Conservation (phyloP, 2,329 filamentous ascomycete species). For the Pseudocercospora musae region DNA sequence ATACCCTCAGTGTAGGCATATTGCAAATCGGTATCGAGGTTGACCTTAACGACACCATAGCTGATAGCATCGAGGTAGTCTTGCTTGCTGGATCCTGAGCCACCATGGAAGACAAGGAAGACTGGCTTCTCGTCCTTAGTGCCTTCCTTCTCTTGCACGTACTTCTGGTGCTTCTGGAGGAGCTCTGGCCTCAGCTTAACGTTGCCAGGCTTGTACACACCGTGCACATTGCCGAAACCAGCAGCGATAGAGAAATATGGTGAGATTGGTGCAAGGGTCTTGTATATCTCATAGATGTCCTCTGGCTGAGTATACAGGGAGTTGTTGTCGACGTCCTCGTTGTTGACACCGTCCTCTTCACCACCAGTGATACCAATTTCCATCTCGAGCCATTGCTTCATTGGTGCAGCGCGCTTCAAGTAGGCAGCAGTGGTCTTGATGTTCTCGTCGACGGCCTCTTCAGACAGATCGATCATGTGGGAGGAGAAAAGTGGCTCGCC, state of each 20-base stretch:
- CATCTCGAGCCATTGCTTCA: slow-evolving; percentile 99
- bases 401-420: slow-evolving; percentile 86
- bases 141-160: slow-evolving; percentile 76
- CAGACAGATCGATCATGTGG: slow-evolving; percentile 98
- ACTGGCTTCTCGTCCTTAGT: slow-evolving; percentile 81
- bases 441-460: slow-evolving; percentile 88
- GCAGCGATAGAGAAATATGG: slow-evolving; percentile 98
- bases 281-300: slow-evolving; percentile 90
- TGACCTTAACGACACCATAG: slow-evolving; percentile 98
- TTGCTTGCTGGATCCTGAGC: slow-evolving; percentile 83
- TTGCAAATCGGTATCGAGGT: slow-evolving; percentile 97
- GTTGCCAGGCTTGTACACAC: slow-evolving; percentile 97
- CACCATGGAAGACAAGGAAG: slow-evolving; percentile 99
- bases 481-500: slow-evolving; percentile 90
- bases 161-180: slow-evolving; percentile 91
- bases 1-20: slow-evolving; percentile 89
- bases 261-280: slow-evolving; percentile 78
- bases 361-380: slow-evolving; percentile 93
- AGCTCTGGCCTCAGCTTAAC: slow-evolving; percentile 96
- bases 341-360: slow-evolving; percentile 98
- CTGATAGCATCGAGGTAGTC: slow-evolving; percentile 87
- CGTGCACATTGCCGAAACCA: slow-evolving; percentile 98
- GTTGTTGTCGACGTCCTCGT: slow-evolving; percentile 95
- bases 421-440: slow-evolving; percentile 88
- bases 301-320: slow-evolving; percentile 97